Base-by-base conservation (phyloP, 768 basidiomycete species). In the Tulasnella sp. region DNA sequence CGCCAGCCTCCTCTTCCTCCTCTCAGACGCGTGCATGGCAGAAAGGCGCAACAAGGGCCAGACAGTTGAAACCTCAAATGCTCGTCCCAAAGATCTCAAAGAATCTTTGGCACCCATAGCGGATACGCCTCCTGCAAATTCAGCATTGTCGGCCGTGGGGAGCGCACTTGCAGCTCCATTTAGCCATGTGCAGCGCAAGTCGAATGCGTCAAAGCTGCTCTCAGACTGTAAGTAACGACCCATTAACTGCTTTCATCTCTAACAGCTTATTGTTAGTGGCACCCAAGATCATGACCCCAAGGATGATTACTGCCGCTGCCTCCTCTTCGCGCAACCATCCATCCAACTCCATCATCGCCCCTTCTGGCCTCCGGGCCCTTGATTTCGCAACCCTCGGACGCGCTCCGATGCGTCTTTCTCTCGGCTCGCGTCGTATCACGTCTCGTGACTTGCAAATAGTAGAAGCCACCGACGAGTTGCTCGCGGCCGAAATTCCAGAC, bases 201-300 rank as follows among this genome's bases (percentile, higher is more conserved):
- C 88, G 60, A 92, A 94, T 82, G 93, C 94, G 1, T 89, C 90
- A 20, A 89, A 89, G 84, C 93, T 96, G 77, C 87, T 96, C 22
- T 89, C 93, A 78, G 93, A 94, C 85, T 88, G 94, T 96, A 86
- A 84, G 93, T 84, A 40, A 50, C 81, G 42, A 72, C 40, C 76
- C 60, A 5, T 40, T 12, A 2, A 75, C 37, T 40, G 77, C 42
- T 37, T 44, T 34, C 76, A 48, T 64, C 82, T 54, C 76, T 84
- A 2, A 41, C 58, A 77, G 75, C 60, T 46, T 14, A 75, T 41
- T 72, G 20, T 80, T 75, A 92, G 95, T 96, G 85, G 95, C 95
- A 20, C 95, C 95, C 18, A 92, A 92, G 81, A 94, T 96, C 83
- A 95, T 96, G 94, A 96, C 94, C 2, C 95, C 95, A 34, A 89